phyloP scores from a whole-genome alignment of 23 red algal species.

The Gracilariopsis chorda region DNA sequence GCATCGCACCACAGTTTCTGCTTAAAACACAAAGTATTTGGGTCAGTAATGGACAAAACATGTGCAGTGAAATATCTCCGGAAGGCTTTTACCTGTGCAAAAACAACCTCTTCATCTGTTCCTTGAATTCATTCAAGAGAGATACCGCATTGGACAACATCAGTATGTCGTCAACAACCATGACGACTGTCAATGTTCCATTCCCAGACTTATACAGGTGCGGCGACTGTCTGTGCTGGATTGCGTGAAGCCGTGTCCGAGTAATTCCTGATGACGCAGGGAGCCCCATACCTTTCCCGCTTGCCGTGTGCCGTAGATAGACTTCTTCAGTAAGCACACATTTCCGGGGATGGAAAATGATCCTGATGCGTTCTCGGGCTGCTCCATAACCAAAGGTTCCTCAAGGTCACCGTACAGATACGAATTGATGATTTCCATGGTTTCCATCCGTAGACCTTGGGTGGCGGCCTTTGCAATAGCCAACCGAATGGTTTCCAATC shows the following conservation, averaged over 20 bases:
- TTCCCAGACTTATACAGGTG: background rate
- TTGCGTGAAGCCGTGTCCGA: background rate
- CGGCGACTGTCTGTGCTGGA: background rate
- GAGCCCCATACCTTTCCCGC: constrained; percentile 13
- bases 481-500: constrained; percentile 7
- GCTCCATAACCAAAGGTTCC: background rate
- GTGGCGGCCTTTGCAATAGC: background rate
- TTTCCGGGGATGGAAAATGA: background rate
- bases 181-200: background rate
- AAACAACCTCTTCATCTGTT: background rate
- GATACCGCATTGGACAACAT: background rate
- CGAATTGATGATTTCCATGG: background rate
- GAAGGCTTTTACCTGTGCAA: no score
- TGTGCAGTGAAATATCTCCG: no score
- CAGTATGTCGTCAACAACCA: constrained; percentile 11
- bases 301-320: background rate
- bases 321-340: background rate
- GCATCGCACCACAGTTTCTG: no score
- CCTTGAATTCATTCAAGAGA: background rate
- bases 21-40: no score
- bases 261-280: background rate
- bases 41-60: no score
- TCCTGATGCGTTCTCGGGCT: background rate
- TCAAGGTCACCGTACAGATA: constrained; percentile 8
- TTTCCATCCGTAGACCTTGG: background rate